These are phyloP conservation scores for Ophiosphaerella narmari DNA, from an alignment of 2,329 filamentous ascomycete species.

Conservation along the genomic window DNA sequence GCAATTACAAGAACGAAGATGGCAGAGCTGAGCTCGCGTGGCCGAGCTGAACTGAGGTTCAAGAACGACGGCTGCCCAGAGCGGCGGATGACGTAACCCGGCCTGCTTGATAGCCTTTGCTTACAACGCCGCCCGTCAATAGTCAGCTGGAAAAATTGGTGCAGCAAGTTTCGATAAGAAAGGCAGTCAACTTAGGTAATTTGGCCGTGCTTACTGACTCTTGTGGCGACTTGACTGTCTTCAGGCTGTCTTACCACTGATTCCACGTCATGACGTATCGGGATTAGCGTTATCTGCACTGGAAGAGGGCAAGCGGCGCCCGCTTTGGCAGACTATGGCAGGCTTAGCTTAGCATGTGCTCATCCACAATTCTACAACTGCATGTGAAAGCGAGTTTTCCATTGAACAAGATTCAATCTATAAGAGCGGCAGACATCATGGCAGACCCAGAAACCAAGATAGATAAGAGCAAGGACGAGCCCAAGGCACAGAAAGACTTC, in stretches of 20 bases:
- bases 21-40: constrained; percentile 19
- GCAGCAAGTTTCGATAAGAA: background rate
- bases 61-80: constrained; percentile 18
- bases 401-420: background rate
- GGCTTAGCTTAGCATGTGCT: background rate
- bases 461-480: constrained; percentile 3
- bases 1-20: constrained; percentile 9
- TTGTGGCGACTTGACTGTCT: background rate
- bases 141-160: background rate
- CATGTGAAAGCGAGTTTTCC: background rate
- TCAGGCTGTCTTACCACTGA: constrained; percentile 8
- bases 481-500: constrained; percentile 6
- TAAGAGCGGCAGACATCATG: background rate
- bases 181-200: too few relatives aligned
- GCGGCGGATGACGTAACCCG: constrained; percentile 30
- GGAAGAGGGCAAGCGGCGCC: constrained; percentile 6
- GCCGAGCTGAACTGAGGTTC: constrained; percentile 27
- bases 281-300: constrained; percentile 14
- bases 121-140: background rate
- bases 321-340: background rate
- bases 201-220: too few relatives aligned
- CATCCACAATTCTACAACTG: too few relatives aligned
- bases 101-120: constrained; percentile 7
- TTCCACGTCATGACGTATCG: constrained; percentile 7
- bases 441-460: constrained; percentile 6